These are phyloP conservation scores for Colletotrichum paranaense DNA, from an alignment of 2,329 filamentous ascomycete species.

Conservation along the genomic window DNA sequence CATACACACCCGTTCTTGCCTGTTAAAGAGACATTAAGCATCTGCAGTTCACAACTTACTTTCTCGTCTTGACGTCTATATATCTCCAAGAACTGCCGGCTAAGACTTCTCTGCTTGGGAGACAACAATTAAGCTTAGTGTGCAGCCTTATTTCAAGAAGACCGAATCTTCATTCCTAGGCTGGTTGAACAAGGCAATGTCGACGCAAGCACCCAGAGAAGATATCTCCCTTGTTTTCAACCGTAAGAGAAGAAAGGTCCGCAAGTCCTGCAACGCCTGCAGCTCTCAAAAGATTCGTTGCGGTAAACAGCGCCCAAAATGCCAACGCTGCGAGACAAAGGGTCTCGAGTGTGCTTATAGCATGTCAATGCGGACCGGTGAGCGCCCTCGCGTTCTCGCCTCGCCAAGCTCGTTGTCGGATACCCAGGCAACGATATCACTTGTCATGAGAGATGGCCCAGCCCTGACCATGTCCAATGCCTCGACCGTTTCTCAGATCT, in stretches of 20 bases:
- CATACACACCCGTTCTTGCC: too few relatives aligned
- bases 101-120: too few relatives aligned
- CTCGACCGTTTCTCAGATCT: background rate
- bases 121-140: background rate
- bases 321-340: conserved; percentile 6
- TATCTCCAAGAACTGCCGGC: too few relatives aligned
- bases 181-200: background rate
- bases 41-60: too few relatives aligned
- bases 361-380: conserved; percentile 21
- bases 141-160: background rate
- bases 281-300: conserved; percentile 21
- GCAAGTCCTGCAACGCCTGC: conserved; percentile 20
- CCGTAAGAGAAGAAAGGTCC: conserved; percentile 14
- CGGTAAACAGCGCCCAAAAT: conserved; percentile 16
- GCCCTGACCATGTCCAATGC: background rate
- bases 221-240: background rate
- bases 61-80: too few relatives aligned
- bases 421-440: background rate
- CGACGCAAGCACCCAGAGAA: conserved; percentile 2
- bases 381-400: conserved; percentile 1
- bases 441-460: background rate
- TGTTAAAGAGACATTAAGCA: too few relatives aligned
- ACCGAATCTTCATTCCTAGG: too few relatives aligned
- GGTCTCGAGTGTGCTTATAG: conserved; percentile 12
- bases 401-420: background rate